Evolutionary conservation across 2,329 filamentous ascomycete genomes (phyloP).

Genomic region (Nemania abortiva): DNA sequence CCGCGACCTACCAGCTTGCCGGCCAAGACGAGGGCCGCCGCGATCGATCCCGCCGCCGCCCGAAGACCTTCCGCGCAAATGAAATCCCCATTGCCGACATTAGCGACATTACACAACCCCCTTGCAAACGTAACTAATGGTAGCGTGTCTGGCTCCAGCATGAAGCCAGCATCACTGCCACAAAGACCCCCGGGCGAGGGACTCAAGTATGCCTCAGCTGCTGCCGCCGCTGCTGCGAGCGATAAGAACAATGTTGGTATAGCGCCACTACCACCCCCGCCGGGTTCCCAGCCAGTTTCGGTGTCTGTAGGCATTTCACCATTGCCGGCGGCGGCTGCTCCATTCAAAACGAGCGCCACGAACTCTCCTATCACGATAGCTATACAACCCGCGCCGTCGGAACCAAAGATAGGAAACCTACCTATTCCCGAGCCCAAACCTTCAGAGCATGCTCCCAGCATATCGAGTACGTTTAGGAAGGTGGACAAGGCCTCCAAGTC

Average conservation of each 20-base stretch:
- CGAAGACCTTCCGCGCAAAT: constrained; percentile 88
- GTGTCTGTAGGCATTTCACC: constrained; percentile 58
- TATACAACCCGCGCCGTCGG: constrained; percentile 59
- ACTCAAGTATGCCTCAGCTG: constrained; percentile 96
- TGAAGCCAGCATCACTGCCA: constrained; percentile 94
- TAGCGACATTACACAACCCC: constrained; percentile 88
- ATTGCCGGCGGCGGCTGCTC: constrained; percentile 62
- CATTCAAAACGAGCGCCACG: constrained; percentile 66
- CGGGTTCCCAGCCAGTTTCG: constrained; percentile 64
- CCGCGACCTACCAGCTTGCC: constrained; percentile 59
- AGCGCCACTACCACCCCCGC: constrained; percentile 90
- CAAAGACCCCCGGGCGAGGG: constrained; percentile 88
- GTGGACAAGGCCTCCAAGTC: constrained; percentile 56
- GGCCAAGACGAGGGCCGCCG: constrained; percentile 65
- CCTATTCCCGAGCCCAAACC: constrained; percentile 49
- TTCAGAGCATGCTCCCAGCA: constrained; percentile 44
- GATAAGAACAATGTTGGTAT: constrained; percentile 92
- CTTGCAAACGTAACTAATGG: constrained; percentile 72
- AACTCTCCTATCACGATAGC: constrained; percentile 65
- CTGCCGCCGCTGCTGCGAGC: constrained; percentile 89
- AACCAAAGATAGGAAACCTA: constrained; percentile 44
- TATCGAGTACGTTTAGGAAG: constrained; percentile 49
- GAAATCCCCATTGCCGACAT: constrained; percentile 92
- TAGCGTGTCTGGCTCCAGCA: constrained; percentile 64
- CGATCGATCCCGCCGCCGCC: constrained; percentile 68